Evolutionary conservation across 106 monocot genomes (phyloP), one percentile per base, ranked within the genome.

Genomic region (Vanilla planifolia): DNA sequence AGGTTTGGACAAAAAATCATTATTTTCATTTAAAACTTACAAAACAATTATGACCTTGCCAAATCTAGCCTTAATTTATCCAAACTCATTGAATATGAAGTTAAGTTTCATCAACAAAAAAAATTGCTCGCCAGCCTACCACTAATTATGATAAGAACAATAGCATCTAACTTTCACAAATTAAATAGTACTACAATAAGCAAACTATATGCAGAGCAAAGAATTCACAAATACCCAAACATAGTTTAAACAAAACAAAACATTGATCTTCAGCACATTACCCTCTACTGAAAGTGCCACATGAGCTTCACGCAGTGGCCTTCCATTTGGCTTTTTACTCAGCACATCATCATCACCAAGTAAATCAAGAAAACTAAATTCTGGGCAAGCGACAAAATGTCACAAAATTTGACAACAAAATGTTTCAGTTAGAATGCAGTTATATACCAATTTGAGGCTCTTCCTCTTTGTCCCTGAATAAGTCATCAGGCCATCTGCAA

Each of bases 211-310:
- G 8, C 9, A 48, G 9, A 24, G 25, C 11, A 23, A 3, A 7
- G 3, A 48, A 48, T 21, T 2, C 48, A n/a, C n/a, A 25, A 48
- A 48, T 25, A 48, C 48, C 25, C 23, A 61, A 61, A 33, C 30
- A 11, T 17, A 2, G 21, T 5, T 53, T 53, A 34, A 51, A 30
- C 17, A 27, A 66, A 50, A n/a, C 16, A 15, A 19, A n/a, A 16
- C 34, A 25, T 35, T 19, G 22, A 39, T 21, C 7, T 51, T 27
- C 61, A 67, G 39, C 10, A 23, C 33, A 48, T 21, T 50, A 91
- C 90, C 90, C 82, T 74, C 65, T 11, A 91, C 85, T 60, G 85
- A 91, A 77, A 91, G 81, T 63, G 90, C 75, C 64, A 79, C 90
- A 79, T 91, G 79, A 65, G 53, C 35, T 74, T 91, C 90, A 30